phyloP scores from a whole-genome alignment of 2,329 filamentous ascomycete species.

The Fusarium sp. region DNA sequence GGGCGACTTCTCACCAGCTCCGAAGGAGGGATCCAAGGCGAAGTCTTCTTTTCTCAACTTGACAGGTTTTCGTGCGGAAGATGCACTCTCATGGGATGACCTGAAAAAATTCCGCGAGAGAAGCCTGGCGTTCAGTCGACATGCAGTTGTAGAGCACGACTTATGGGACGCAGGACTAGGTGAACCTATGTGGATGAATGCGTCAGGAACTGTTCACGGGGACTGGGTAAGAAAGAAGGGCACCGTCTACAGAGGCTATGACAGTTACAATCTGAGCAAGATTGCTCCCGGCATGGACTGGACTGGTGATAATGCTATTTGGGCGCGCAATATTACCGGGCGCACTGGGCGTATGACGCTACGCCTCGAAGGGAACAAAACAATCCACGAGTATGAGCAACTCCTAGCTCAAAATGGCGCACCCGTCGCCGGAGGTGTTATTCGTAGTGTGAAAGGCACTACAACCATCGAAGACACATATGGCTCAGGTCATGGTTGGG shows the following conservation, averaged over 20 bases:
- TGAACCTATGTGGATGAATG: slow-evolving; percentile 77
- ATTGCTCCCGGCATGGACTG: slow-evolving; percentile 77
- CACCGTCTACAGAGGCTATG: slow-evolving; percentile 61
- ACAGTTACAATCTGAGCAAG: slow-evolving; percentile 72
- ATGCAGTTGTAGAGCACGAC: slow-evolving; percentile 61
- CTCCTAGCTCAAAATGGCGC: slow-evolving; percentile 50
- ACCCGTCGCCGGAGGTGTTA: slow-evolving; percentile 63
- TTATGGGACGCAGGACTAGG: slow-evolving; percentile 56
- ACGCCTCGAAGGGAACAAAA: slow-evolving; percentile 70
- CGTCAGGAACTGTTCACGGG: slow-evolving; percentile 82
- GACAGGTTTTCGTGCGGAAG: slow-evolving; percentile 79
- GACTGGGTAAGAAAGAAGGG: slow-evolving; percentile 75
- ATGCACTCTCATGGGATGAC: slow-evolving; percentile 84
- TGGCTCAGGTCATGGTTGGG: slow-evolving; percentile 78
- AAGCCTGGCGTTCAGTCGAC: slow-evolving; percentile 71
- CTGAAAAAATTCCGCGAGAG: slow-evolving; percentile 74
- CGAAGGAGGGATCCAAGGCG: slow-evolving; percentile 43
- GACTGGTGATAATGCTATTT: slow-evolving; percentile 68
- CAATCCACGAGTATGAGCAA: slow-evolving; percentile 61
- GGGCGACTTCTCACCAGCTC: slow-evolving; percentile 69
- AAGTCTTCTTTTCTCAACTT: slow-evolving; percentile 74
- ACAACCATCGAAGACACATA: slow-evolving; percentile 79
- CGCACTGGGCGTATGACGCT: slow-evolving; percentile 76
- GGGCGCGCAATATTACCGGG: slow-evolving; percentile 86
- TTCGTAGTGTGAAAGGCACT: slow-evolving; percentile 77